phyloP scores from a whole-genome alignment of 2,329 filamentous ascomycete genomes.

The Fusarium subglutinans region DNA sequence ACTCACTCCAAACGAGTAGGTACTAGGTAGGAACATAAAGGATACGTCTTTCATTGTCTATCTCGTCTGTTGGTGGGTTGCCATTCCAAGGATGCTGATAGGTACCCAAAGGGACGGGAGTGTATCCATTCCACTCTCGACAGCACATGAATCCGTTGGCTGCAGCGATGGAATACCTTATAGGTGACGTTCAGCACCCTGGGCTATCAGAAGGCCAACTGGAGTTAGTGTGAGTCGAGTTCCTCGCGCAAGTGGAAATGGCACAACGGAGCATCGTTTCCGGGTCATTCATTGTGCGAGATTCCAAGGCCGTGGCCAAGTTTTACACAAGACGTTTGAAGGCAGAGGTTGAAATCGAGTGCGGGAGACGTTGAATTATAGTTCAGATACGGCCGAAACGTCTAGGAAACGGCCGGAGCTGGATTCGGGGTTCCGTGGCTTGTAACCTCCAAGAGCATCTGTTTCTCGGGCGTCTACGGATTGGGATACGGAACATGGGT shows the following conservation, averaged over 20 bases:
- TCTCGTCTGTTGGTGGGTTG: neutral
- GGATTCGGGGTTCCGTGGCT: constrained; percentile 8
- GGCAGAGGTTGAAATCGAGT: constrained; percentile 1
- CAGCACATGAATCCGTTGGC: constrained; percentile 8
- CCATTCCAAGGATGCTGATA: too few relatives aligned
- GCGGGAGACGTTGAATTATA: constrained; percentile 36
- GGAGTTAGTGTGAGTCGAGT: constrained; percentile 3
- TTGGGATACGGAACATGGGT: neutral
- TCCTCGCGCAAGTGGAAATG: constrained; percentile 8
- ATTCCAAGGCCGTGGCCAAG: neutral
- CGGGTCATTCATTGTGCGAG: neutral
- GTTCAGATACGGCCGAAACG: constrained; percentile 13
- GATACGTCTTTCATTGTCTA: neutral
- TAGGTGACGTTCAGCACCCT: neutral
- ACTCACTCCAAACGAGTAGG: constrained; percentile 5
- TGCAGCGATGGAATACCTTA: constrained; percentile 11
- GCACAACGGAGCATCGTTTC: constrained; percentile 12
- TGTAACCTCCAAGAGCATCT: constrained; percentile 6
- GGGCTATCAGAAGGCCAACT: constrained; percentile 2
- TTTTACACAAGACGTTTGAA: neutral
- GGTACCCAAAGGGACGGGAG: too few relatives aligned
- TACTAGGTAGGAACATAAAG: neutral
- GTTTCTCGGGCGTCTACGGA: constrained; percentile 37
- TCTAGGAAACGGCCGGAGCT: constrained; percentile 23
- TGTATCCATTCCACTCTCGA: neutral